phyloP scores from a whole-genome alignment of 1,284 basidiomycete species.

The Leccinum solheimii region DNA sequence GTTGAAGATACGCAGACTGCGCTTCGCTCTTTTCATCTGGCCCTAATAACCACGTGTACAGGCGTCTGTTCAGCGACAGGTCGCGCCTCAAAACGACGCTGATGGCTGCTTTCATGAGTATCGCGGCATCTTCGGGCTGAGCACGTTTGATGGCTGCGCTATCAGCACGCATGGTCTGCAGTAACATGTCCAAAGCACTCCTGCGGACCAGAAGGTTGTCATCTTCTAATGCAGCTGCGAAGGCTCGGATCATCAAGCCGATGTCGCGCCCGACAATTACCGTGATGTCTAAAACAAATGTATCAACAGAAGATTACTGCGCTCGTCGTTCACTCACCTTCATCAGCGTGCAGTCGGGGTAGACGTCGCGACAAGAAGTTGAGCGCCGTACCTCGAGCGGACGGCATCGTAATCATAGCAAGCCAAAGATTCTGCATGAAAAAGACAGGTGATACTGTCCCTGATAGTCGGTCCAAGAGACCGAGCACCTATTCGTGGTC shows the following conservation, averaged over 20 bases:
- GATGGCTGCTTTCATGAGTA: conserved; percentile 77
- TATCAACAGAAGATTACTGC: conserved; percentile 4
- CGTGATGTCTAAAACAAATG: conserved; percentile 57
- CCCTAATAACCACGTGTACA: conserved; percentile 94
- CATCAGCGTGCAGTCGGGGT: conserved; percentile 64
- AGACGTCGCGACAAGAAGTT: conserved; percentile 85
- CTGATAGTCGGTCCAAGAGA: conserved; percentile 81
- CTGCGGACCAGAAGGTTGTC: conserved; percentile 87
- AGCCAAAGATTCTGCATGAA: conserved; percentile 97
- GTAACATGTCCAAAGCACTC: conserved; percentile 77
- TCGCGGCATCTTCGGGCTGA: conserved; percentile 64
- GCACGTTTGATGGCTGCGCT: conserved; percentile 68
- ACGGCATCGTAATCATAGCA: conserved; percentile 87
- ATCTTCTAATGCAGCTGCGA: conserved; percentile 87
- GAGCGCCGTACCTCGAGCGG: conserved; percentile 82
- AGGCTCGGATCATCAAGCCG: conserved; percentile 90
- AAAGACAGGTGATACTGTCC: conserved; percentile 80
- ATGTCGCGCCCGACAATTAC: conserved; percentile 81
- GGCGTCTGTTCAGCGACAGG: conserved; percentile 86
- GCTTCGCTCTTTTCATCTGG: conserved; percentile 71
- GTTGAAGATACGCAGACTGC: conserved; percentile 71
- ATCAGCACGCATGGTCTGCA: conserved; percentile 74
- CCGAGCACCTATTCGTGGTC: conserved; percentile 63
- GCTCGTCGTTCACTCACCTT: conserved; percentile 48
- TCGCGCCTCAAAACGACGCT: conserved; percentile 90